These are phyloP conservation scores for Rachicladosporium sp. DNA, from an alignment of 2,329 filamentous ascomycete species.

Conservation along the genomic window DNA sequence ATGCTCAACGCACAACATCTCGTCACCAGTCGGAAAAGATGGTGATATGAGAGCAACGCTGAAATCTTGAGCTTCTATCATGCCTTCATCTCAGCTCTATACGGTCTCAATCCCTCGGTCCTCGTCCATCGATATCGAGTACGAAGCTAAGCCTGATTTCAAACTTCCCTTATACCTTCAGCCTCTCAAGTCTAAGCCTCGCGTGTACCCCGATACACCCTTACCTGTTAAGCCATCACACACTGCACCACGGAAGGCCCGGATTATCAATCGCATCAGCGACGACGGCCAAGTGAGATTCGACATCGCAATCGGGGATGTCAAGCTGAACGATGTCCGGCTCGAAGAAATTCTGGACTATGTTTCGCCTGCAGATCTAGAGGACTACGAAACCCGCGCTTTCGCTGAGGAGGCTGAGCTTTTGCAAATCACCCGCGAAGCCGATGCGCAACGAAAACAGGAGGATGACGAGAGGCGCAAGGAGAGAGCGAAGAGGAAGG, in stretches of 20 bases:
- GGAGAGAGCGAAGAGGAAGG: slow-evolving; percentile 11
- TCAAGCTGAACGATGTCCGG: slow-evolving; percentile 14
- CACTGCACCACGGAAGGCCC: slow-evolving; percentile 14
- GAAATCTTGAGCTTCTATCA: too few relatives aligned
- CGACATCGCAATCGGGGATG: slow-evolving; percentile 17
- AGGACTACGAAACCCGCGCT: slow-evolving; percentile 20
- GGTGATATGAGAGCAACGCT: too few relatives aligned
- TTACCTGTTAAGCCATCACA: slow-evolving; percentile 16
- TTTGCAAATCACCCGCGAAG: slow-evolving; percentile 12
- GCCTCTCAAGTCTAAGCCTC: slow-evolving; percentile 1
- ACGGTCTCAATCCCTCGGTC: too few relatives aligned
- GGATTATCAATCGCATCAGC: slow-evolving; percentile 16
- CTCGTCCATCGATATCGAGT: too few relatives aligned
- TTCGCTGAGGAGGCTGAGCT: slow-evolving; percentile 19
- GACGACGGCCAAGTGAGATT: slow-evolving; percentile 13
- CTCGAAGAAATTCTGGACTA: slow-evolving; percentile 22
- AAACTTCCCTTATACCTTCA: too few relatives aligned
- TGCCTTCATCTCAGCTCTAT: too few relatives aligned
- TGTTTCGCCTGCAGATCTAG: slow-evolving; percentile 22
- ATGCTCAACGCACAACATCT: too few relatives aligned
- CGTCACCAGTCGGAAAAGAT: too few relatives aligned
- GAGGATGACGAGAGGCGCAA: slow-evolving; percentile 5
- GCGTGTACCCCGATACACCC: slow-evolving; percentile 6
- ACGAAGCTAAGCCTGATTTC: too few relatives aligned
- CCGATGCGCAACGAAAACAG: slow-evolving; percentile 8